Evolutionary conservation across 2,329 filamentous ascomycete species (phyloP).

Genomic region (Sclerotinia nivalis): DNA sequence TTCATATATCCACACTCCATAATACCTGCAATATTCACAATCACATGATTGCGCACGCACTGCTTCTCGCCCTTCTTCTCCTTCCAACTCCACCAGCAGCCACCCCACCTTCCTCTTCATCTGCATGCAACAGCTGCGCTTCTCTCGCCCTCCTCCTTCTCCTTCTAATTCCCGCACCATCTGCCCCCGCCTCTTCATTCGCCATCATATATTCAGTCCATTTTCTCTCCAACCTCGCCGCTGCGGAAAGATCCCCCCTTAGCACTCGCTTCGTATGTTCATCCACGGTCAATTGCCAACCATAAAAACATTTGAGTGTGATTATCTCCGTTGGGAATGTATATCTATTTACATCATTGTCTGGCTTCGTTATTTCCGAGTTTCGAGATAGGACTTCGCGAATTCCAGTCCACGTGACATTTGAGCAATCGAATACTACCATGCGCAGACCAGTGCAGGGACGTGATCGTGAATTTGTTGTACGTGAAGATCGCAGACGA

Average conservation of each 20-base stretch:
- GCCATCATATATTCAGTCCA: constrained; percentile 96
- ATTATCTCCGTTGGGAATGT: constrained; percentile 76
- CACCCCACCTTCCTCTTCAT: constrained; percentile 72
- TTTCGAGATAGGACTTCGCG: constrained; percentile 86
- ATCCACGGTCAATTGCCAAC: constrained; percentile 91
- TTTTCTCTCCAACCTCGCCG: constrained; percentile 78
- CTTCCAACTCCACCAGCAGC: constrained; percentile 47
- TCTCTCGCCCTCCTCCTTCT: constrained; percentile 77
- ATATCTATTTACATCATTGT: constrained; percentile 19
- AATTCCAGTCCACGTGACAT: constrained; percentile 90
- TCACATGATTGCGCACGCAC: constrained; percentile 67
- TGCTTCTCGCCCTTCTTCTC: constrained; percentile 63
- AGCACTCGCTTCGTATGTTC: constrained; percentile 88
- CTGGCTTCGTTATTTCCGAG: constrained; percentile 64
- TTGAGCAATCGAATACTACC: constrained; percentile 87
- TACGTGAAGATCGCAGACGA: constrained; percentile 56
- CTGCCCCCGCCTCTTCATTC: constrained; percentile 76
- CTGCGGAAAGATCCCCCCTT: constrained; percentile 71
- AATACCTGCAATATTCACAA: constrained; percentile 5
- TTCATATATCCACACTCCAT: constrained; percentile 5
- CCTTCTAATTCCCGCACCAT: constrained; percentile 65
- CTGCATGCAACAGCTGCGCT: constrained; percentile 75
- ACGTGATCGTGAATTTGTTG: constrained; percentile 35
- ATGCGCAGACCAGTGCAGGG: constrained; percentile 62
- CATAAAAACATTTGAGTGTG: constrained; percentile 88